Evolutionary conservation across 176 grass and related monocot species (phyloP).

Genomic region (Rhipidocladum racemiflorum): DNA sequence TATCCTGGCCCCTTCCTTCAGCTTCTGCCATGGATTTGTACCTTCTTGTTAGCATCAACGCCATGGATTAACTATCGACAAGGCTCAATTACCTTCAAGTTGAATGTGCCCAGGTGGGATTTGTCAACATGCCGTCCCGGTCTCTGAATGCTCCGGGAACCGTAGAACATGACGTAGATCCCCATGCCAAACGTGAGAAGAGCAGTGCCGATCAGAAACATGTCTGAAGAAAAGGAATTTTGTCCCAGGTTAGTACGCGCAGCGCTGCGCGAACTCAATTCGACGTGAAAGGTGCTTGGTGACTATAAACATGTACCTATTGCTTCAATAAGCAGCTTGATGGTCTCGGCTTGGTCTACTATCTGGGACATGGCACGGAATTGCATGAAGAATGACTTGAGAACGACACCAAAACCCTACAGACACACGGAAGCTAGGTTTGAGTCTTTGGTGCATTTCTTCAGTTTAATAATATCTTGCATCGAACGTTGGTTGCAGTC

Average conservation of each 20-base stretch:
- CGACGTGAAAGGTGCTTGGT: not conserved
- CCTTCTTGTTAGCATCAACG: not conserved
- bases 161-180: conserved; percentile 57
- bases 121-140: conserved; percentile 4
- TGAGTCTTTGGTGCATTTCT: not conserved
- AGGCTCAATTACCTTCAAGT: conserved; percentile 40
- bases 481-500: not conserved
- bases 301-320: conserved; percentile 36
- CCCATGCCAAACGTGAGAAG: conserved; percentile 86
- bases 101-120: conserved; percentile 51
- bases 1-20: conserved; percentile 58
- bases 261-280: not conserved
- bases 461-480: not conserved
- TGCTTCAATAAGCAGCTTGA: conserved; percentile 60
- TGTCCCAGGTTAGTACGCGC: not conserved
- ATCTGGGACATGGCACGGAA: conserved; percentile 46
- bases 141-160: conserved; percentile 35
- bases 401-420: conserved; percentile 66
- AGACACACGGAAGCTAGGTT: not conserved
- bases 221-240: conserved; percentile 37
- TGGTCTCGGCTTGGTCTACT: conserved; percentile 43
- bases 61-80: not conserved
- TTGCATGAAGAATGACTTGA: conserved; percentile 46
- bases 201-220: conserved; percentile 87
- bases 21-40: conserved; percentile 47